Evolutionary conservation across 2,329 filamentous ascomycete species (phyloP).

Genomic region (Fonsecaea multimorphosa): DNA sequence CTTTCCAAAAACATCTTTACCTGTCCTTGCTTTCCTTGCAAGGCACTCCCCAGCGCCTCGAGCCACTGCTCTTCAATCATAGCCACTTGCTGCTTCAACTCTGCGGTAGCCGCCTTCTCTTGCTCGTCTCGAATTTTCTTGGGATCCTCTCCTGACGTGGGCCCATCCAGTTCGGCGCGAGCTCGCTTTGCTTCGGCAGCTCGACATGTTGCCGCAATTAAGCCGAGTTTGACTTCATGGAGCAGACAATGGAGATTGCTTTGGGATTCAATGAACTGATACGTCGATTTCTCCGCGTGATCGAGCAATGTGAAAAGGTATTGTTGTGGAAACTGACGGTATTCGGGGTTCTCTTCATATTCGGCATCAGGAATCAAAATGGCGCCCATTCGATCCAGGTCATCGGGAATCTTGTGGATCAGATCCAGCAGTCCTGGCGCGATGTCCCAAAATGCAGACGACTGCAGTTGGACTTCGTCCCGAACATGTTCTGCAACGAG

Average conservation of each 20-base stretch:
- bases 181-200: conserved; percentile 70
- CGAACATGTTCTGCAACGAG: conserved; percentile 85
- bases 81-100: conserved; percentile 90
- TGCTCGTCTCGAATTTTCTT: conserved; percentile 62
- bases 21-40: conserved; percentile 74
- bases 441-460: conserved; percentile 97
- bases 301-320: conserved; percentile 85
- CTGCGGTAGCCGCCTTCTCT: conserved; percentile 74
- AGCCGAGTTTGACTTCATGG: conserved; percentile 85
- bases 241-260: conserved; percentile 87
- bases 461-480: conserved; percentile 86
- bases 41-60: conserved; percentile 78
- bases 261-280: conserved; percentile 96
- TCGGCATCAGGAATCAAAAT: conserved; percentile 80
- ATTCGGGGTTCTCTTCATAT: conserved; percentile 83
- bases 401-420: conserved; percentile 66
- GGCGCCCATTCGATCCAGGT: conserved; percentile 42
- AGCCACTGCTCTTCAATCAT: conserved; percentile 91
- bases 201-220: conserved; percentile 71
- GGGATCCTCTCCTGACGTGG: conserved; percentile 46
- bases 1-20: conserved; percentile 75
- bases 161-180: conserved; percentile 43
- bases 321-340: conserved; percentile 80
- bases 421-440: conserved; percentile 80
- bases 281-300: conserved; percentile 89